Evolutionary conservation across 2,329 filamentous ascomycete species (phyloP), one percentile per base, ranked within the genome.

Genomic region (Emmonsia crescens): DNA sequence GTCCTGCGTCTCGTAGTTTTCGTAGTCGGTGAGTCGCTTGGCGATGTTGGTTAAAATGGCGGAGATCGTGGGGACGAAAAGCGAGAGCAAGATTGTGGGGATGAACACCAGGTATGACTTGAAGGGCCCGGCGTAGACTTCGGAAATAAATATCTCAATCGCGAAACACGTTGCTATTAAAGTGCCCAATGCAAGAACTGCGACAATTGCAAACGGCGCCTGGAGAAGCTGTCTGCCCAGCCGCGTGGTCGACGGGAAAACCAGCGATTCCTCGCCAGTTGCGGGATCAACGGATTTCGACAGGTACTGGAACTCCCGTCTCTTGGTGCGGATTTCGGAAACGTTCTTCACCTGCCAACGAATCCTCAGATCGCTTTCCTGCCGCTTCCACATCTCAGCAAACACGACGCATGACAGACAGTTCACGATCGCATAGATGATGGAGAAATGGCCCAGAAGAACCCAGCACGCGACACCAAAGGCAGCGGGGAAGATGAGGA

Each of bases 351-450:
- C 91, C 16, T 89, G 89, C 93, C 93, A 97, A 68, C 90, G 85
- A 19, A 96, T 85, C 9, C 88, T 87, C 8, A 97, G 80, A 70
- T 97, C 92, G 1, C 86, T 80, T 74, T 97, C 91, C 73, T 95
- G 90, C 69, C 93, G 88, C 77, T 95, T 96, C 93, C 93, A 97
- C 75, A 89, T 96, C 72, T 97, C 93, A 61, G 96, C 88, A 71
- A 96, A 96, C 56, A 93, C 78, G 2, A 94, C 86, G 62, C 88
- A 88, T 90, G 92, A 96, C n/a, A 96, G 77, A 40, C 86, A 88
- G 71, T 87, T 92, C 52, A 87, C 80, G 0, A 92, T 74, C 16
- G 89, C 89, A 68, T 95, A 96, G 57, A 91, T 75, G 62, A 86
- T 83, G 1, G 92, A 96, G 75, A 91, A 97, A 62, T 88, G 84